These are phyloP conservation scores for Aspergillus sojae DNA, from an alignment of 2,329 filamentous ascomycete species.

Conservation along the genomic window DNA sequence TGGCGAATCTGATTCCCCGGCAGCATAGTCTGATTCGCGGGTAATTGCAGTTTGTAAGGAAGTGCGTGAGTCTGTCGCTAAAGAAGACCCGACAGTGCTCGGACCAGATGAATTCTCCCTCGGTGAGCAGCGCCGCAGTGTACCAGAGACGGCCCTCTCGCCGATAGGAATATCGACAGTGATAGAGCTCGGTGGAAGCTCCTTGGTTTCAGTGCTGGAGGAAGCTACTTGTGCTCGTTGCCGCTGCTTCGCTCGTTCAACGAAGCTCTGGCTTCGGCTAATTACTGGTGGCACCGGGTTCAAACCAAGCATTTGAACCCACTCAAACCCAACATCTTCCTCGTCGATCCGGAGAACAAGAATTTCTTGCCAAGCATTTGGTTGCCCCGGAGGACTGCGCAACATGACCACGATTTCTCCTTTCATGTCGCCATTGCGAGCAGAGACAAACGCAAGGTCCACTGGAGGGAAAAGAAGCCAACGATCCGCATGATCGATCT, in stretches of 20 bases:
- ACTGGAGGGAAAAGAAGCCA: constrained; percentile 94
- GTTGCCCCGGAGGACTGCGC: constrained; percentile 65
- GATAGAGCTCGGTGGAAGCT: constrained; percentile 50
- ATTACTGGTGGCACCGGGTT: constrained; percentile 64
- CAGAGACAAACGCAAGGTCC: constrained; percentile 72
- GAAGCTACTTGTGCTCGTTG: constrained; percentile 29
- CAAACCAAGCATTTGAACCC: constrained; percentile 81
- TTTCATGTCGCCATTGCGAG: constrained; percentile 71
- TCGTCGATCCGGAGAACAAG: constrained; percentile 76
- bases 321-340: constrained; percentile 78
- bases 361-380: constrained; percentile 78
- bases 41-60: constrained; percentile 37
- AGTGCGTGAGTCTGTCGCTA: constrained; percentile 28
- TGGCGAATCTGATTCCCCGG: constrained; percentile 26
- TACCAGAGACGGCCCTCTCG: constrained; percentile 54
- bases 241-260: constrained; percentile 45
- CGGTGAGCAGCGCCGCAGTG: constrained; percentile 42
- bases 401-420: constrained; percentile 86
- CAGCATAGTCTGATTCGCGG: constrained; percentile 37
- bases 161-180: constrained; percentile 66
- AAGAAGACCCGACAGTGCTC: constrained; percentile 33
- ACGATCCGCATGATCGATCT: constrained; percentile 74
- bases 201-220: constrained; percentile 31
- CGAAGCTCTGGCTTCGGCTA: constrained; percentile 57
- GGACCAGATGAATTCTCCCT: constrained; percentile 35